Percentiles rank a stretch among this genome's conserved stretches.
phyloP scores from a whole-genome alignment of 768 basidiomycete species.

The Boletus bicolor region DNA sequence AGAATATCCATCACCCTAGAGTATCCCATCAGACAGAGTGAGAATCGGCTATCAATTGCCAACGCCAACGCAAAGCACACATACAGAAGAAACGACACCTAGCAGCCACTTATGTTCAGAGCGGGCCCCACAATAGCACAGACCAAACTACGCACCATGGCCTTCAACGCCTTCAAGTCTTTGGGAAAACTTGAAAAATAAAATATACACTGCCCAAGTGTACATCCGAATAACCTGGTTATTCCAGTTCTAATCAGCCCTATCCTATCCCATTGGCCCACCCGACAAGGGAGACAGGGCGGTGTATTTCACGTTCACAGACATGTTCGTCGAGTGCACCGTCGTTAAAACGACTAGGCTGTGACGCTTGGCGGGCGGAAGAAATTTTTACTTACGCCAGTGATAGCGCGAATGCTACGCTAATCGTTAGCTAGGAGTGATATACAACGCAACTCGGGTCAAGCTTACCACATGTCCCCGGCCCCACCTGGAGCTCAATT shows the following conservation, averaged over 20 bases:
- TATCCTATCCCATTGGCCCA: neutral
- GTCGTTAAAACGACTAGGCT: neutral
- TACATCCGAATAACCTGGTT: conserved; percentile 8
- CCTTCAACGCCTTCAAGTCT: conserved; percentile 5
- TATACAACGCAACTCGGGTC: neutral
- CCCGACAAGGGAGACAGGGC: neutral
- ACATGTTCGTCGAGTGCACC: neutral
- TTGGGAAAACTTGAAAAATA: conserved; percentile 6
- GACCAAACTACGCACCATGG: neutral
- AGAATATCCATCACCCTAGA: conserved; percentile 2
- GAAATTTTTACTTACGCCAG: neutral
- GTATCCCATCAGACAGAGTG: neutral
- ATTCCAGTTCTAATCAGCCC: neutral
- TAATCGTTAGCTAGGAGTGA: neutral
- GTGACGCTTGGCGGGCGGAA: neutral
- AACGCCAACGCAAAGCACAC: conserved; percentile 1
- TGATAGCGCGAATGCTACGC: neutral
- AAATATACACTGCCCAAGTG: conserved; percentile 5
- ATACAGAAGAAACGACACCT: conserved; percentile 1
- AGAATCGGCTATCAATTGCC: neutral
- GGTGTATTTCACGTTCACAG: neutral
- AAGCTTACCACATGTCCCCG: conserved; percentile 3
- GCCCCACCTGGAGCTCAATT: neutral
- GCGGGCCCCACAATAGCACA: neutral
- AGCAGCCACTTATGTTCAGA: neutral